Evolutionary conservation across 805 yeast species (phyloP).

Genomic region (Saturnispora diversa): DNA sequence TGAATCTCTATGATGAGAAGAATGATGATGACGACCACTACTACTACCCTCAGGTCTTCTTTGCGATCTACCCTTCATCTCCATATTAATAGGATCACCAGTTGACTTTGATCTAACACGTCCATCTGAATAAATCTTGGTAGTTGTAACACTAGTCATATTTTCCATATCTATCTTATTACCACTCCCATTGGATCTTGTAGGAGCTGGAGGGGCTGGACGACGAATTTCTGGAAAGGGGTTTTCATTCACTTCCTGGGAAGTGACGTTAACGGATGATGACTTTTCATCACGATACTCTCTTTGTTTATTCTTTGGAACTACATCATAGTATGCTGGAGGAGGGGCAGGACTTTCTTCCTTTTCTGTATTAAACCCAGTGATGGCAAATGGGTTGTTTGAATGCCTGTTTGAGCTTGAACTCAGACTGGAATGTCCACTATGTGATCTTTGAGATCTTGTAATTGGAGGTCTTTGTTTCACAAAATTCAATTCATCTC

Average conservation of each 20-base stretch:
- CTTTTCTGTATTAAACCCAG: neutral
- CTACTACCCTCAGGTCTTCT: constrained; percentile 5
- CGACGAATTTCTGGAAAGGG: constrained; percentile 21
- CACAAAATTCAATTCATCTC: constrained; percentile 16
- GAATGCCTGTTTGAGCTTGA: constrained; percentile 13
- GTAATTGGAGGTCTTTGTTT: constrained; percentile 7
- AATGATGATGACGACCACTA: constrained; percentile 12
- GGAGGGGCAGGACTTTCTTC: constrained; percentile 39
- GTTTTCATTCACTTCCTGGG: constrained; percentile 20
- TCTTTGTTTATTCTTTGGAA: constrained; percentile 31
- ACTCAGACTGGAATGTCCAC: constrained; percentile 13
- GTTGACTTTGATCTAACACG: constrained; percentile 28
- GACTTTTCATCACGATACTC: constrained; percentile 42
- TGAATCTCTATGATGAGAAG: constrained; percentile 15
- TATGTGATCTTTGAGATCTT: constrained; percentile 16
- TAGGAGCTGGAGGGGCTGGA: constrained; percentile 13
- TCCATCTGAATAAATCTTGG: constrained; percentile 25
- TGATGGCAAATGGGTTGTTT: constrained; percentile 13
- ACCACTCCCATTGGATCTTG: neutral
- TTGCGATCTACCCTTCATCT: constrained; percentile 3
- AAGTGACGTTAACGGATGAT: constrained; percentile 37
- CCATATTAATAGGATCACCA: constrained; percentile 18
- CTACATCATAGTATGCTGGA: constrained; percentile 65
- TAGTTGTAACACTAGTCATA: constrained; percentile 21
- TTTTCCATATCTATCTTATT: constrained; percentile 12